Evolutionary conservation across 495 filamentous ascomycete genomes (phyloP).

Genomic region (Aspergillus mulundensis): DNA sequence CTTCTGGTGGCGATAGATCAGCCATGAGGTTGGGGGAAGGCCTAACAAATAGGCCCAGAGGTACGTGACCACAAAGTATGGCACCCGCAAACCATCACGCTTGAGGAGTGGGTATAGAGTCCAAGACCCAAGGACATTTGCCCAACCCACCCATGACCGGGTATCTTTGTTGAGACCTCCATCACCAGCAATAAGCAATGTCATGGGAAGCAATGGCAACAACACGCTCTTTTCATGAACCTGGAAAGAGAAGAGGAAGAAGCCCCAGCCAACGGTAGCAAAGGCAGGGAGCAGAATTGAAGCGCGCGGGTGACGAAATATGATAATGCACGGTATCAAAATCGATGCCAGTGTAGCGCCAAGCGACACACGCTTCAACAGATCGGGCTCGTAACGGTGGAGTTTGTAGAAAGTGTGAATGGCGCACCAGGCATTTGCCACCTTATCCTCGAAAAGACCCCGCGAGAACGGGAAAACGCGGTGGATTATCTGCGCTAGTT

Average conservation of each 20-base stretch:
- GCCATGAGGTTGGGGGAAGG: conserved; percentile 70
- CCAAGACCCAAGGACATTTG: conserved; percentile 87
- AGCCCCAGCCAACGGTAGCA: conserved; percentile 84
- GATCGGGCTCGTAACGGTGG: conserved; percentile 56
- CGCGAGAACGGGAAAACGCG: conserved; percentile 93
- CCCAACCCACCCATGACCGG: conserved; percentile 88
- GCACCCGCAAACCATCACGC: conserved; percentile 76
- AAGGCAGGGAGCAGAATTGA: conserved; percentile 74
- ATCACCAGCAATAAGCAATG: conserved; percentile 71
- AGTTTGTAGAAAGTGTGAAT: conserved; percentile 86
- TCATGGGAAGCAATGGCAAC: conserved; percentile 88
- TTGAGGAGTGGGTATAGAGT: conserved; percentile 89
- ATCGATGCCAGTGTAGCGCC: conserved; percentile 72
- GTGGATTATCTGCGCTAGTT: conserved; percentile 74
- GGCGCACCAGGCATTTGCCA: conserved; percentile 96
- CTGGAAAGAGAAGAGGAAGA: conserved; percentile 95
- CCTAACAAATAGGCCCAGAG: conserved; percentile 91
- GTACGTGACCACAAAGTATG: conserved; percentile 76
- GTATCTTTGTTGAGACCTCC: conserved; percentile 69
- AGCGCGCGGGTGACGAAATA: conserved; percentile 74
- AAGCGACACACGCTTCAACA: conserved; percentile 76
- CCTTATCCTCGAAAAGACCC: conserved; percentile 96
- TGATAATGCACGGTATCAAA: conserved; percentile 66
- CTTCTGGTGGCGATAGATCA: conserved; percentile 52
- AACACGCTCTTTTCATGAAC: conserved; percentile 97